phyloP scores from a whole-genome alignment of 345 rosid species.

The Dipteronia sinensis region DNA sequence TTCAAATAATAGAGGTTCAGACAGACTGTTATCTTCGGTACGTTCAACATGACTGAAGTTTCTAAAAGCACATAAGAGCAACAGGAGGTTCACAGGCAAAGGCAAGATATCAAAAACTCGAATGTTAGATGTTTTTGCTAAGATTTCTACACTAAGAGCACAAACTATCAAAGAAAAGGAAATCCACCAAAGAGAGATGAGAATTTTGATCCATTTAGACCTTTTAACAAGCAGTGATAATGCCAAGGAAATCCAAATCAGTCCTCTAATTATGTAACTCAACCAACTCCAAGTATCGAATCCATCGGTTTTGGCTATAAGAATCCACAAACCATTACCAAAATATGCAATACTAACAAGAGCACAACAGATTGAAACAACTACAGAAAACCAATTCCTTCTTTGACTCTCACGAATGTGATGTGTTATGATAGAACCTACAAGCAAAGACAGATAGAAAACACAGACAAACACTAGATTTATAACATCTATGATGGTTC shows the following conservation, averaged over 20 bases:
- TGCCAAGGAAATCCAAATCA: constrained; percentile 60
- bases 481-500: constrained; percentile 53
- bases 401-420: constrained; percentile 10
- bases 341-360: constrained; percentile 42
- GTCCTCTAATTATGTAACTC: constrained; percentile 47
- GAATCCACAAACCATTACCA: constrained; percentile 43
- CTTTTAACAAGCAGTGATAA: constrained; percentile 58
- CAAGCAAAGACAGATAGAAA: constrained; percentile 56
- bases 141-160: constrained; percentile 40
- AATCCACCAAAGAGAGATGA: constrained; percentile 70
- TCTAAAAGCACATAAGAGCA: constrained; percentile 57
- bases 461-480: constrained; percentile 55
- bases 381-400: constrained; percentile 44
- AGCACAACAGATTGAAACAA: constrained; percentile 46
- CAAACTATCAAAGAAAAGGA: constrained; percentile 47
- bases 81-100: constrained; percentile 53
- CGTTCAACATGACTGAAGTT: constrained; percentile 29
- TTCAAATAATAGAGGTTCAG: constrained; percentile 46
- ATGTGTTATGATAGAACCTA: constrained; percentile 29
- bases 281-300: constrained; percentile 29
- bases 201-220: constrained; percentile 44
- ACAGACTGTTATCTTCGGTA: constrained; percentile 30
- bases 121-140: constrained; percentile 36
- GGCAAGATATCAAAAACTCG: constrained; percentile 39
- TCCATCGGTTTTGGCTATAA: constrained; percentile 18